phyloP scores from a whole-genome alignment of 169 alveolate genomes.

The Neospora caninum region DNA sequence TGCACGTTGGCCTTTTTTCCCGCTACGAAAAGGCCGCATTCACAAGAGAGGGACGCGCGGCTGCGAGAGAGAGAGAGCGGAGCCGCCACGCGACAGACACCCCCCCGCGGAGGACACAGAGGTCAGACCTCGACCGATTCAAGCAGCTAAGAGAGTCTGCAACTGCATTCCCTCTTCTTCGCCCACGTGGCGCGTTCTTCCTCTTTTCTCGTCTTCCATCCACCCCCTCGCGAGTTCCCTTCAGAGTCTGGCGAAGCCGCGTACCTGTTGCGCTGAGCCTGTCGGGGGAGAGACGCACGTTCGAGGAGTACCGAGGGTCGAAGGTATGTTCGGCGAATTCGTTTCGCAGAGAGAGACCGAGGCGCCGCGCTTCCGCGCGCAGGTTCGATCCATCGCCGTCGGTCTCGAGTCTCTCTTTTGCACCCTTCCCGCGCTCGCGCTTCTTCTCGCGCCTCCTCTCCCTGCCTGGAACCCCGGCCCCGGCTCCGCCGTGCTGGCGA shows the following conservation, averaged over 20 bases:
- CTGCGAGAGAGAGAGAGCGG: no score
- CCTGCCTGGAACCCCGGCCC: background rate
- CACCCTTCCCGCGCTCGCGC: background rate
- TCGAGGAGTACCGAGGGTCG: slow-evolving; percentile 47
- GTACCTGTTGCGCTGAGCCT: slow-evolving; percentile 26
- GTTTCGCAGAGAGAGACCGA: slow-evolving; percentile 23
- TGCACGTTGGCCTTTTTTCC: no score
- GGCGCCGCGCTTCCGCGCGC: slow-evolving; percentile 45
- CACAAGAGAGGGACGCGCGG: no score
- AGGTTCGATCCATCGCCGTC: background rate
- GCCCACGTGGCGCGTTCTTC: no score
- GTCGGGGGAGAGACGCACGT: slow-evolving; percentile 47
- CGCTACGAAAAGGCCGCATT: no score
- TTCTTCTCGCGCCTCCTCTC: background rate
- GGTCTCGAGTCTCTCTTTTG: background rate
- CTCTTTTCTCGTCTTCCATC: no score
- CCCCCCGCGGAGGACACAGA: no score
- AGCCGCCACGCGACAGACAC: no score
- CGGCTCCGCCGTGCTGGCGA: no score
- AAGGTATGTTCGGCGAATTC: slow-evolving; percentile 36
- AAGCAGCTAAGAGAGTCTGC: no score
- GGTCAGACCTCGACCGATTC: no score
- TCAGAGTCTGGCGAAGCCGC: background rate
- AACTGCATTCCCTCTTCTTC: background rate
- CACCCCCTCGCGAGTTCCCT: background rate